phyloP scores from a whole-genome alignment of 2,329 filamentous ascomycete genomes.

The Pseudopithomyces maydicus region DNA sequence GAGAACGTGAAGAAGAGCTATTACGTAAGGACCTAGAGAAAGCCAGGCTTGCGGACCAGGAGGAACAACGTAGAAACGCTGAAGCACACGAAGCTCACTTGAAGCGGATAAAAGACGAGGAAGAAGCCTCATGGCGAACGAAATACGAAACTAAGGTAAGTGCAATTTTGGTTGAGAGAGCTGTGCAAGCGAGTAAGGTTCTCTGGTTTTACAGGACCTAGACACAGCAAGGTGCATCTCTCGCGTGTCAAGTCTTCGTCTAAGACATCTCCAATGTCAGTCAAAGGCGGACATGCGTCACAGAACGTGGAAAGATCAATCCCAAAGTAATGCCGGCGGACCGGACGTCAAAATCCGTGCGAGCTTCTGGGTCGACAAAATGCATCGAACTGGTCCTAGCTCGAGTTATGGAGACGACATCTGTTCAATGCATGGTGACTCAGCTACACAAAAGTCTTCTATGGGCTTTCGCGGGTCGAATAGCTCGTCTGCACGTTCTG shows the following conservation, averaged over 20 bases:
- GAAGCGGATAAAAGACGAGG: neutral
- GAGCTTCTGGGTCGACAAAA: conserved; percentile 1
- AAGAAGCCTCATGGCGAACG: neutral
- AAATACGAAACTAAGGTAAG: neutral
- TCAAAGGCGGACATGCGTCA: conserved; percentile 3
- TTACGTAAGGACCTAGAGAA: conserved; percentile 8
- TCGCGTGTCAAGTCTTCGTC: neutral
- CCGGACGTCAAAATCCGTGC: conserved; percentile 4
- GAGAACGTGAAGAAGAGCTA: conserved; percentile 2
- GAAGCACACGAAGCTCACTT: conserved; percentile 11
- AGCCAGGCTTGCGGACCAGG: conserved; percentile 1
- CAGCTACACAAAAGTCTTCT: neutral
- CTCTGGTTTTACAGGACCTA: neutral
- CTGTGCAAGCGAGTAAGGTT: neutral
- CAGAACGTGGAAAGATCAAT: neutral
- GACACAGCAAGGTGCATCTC: neutral
- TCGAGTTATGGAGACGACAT: neutral
- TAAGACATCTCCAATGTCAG: conserved; percentile 1
- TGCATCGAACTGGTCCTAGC: neutral
- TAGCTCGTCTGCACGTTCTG: neutral
- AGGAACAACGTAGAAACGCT: conserved; percentile 4
- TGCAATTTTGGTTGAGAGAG: neutral
- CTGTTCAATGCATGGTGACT: neutral
- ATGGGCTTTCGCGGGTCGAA: neutral
- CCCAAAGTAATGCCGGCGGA: neutral